Base-by-base conservation (phyloP, 2,329 filamentous ascomycete species). In the Pseudogymnoascus destructans region DNA sequence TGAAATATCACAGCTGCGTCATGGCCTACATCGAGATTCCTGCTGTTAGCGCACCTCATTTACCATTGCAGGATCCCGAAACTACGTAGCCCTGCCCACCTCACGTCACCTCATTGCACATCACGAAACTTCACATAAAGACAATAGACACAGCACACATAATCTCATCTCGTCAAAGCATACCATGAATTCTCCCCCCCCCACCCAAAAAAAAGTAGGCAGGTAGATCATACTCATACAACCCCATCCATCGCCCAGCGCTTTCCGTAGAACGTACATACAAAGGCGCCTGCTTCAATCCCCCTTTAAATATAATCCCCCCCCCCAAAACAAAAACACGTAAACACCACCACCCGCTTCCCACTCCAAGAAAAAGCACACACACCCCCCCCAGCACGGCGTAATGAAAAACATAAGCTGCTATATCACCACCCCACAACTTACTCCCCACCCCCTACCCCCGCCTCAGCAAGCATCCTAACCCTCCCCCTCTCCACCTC, bases 401-500 rank as follows among this genome's bases (percentile, higher is more conserved):
- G n/a, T n/a, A n/a, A n/a, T n/a, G n/a, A n/a, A n/a, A n/a, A n/a
- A n/a, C n/a, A n/a, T n/a, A n/a, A n/a, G n/a, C n/a, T n/a, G n/a
- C n/a, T n/a, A n/a, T n/a, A n/a, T n/a, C n/a, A n/a, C n/a, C n/a
- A n/a, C n/a, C n/a, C n/a, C n/a, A n/a, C n/a, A n/a, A n/a, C n/a
- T n/a, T n/a, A n/a, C n/a, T n/a, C n/a, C 69, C 38, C 19, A 6
- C 38, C 6, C 40, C 11, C 21, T 11, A 2, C 42, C 21, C 13
- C 40, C 6, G 21, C 42, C 42, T 49, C 42, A 49, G 42, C 42
- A 27, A 49, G 42, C 21, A 9, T 59, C 57, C 64, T 61, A 3
- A 66, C 58, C 52, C 61, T 66, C 11, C 58, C 61, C 33, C 67
- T 63, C 61, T 69, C 84, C 59, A 90, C 72, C 71, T 84, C 78